Evolutionary conservation across 2,329 filamentous ascomycete genomes (phyloP).

Genomic region (Aspergillus neoniger): DNA sequence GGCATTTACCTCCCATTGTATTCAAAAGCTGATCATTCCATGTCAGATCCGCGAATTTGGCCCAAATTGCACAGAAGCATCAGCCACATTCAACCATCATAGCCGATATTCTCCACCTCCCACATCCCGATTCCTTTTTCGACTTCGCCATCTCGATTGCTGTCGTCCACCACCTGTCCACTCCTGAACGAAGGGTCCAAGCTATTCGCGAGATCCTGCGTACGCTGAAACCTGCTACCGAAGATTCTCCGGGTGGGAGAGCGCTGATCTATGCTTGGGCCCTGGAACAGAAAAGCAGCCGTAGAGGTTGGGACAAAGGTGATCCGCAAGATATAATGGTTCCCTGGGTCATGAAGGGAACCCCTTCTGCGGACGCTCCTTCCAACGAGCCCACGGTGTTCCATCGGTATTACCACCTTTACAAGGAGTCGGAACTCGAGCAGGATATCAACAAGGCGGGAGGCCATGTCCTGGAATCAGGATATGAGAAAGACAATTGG

Average conservation of each 20-base stretch:
- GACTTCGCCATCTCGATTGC: conserved; percentile 95
- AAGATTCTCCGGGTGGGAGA: conserved; percentile 53
- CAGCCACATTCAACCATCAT: conserved; percentile 69
- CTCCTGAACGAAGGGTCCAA: conserved; percentile 68
- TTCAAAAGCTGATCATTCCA: conserved; percentile 11
- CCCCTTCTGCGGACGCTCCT: conserved; percentile 47
- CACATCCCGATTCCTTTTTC: conserved; percentile 66
- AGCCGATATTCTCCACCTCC: conserved; percentile 80
- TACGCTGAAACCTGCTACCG: conserved; percentile 53
- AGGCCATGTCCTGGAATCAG: conserved; percentile 72
- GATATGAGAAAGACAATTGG: conserved; percentile 98
- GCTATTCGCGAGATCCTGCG: conserved; percentile 72
- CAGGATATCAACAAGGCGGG: conserved; percentile 73
- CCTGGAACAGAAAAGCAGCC: conserved; percentile 82
- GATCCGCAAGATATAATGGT: conserved; percentile 90
- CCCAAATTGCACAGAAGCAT: conserved; percentile 59
- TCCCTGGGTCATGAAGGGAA: conserved; percentile 76
- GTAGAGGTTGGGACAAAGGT: conserved; percentile 83
- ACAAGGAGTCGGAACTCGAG: conserved; percentile 82
- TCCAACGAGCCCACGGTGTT: conserved; percentile 49
- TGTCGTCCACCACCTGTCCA: conserved; percentile 91
- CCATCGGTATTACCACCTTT: conserved; percentile 93
- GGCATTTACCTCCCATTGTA: conserved; percentile 1
- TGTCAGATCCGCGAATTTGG: conserved; percentile 59
- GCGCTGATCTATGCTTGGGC: conserved; percentile 93